Base-by-base conservation (phyloP, 805 yeast species). In the Saturnispora sanitii region DNA sequence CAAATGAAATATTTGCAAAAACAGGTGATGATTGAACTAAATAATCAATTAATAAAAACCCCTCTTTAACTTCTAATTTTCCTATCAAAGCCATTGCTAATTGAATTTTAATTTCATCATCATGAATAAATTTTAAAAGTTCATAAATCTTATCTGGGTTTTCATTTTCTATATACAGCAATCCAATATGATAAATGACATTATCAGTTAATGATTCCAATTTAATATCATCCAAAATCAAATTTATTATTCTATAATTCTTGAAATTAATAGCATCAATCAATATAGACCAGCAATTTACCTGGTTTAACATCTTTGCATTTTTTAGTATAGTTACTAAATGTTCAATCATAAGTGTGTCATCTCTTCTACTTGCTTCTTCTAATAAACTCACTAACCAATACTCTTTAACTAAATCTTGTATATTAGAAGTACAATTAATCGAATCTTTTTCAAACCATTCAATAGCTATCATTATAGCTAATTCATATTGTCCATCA, bases 401-500 rank as follows among this genome's bases (percentile, higher is more conserved):
- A 13, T 52, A 34, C 2, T 30, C 26, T 4, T 23, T 42, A 16
- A 45, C 30, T 2, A 42, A 4, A 17, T 30, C 33, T 3, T 35
- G 37, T 4, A 23, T 23, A 34, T 40, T 32, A 8, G 22, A 13
- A 13, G 13, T 12, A 18, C 28, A 8, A 28, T 8, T 22, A 11
- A 12, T 16, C 5, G 35, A 33, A 8, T 40, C 12, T 23, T 18
- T 21, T 6, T 40, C 31, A 31, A 37, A 45, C 15, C 44, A 33
- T 15, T 38, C 31, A 17, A 47, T 13, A 4, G 48, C 43, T 8
- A 31, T 17, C 22, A 45, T 35, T 3, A 28, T 29, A 2, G 62
- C 60, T 36, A 42, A 38, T 34, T 54, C 58, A 37, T 55, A 55
- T 27, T 51, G 47, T 9, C 45, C 48, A 23, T 42, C 37, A 2